These are phyloP conservation scores for Chrysopogon serrulatus DNA, from an alignment of 176 grass and related monocot genomes.

Conservation along the genomic window DNA sequence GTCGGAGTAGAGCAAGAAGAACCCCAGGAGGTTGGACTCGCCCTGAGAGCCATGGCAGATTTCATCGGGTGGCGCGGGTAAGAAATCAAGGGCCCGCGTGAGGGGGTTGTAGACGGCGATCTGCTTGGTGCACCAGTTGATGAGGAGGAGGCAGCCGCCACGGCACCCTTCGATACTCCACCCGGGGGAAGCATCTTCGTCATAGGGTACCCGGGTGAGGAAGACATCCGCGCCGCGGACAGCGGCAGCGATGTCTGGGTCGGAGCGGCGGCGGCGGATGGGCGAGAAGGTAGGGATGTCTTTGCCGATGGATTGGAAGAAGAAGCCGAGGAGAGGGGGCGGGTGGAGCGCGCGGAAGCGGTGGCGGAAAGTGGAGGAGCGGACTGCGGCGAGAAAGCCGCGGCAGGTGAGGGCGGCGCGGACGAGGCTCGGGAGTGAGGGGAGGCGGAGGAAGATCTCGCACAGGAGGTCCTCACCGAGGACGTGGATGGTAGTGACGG, in stretches of 20 bases:
- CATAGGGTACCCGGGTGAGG: no score
- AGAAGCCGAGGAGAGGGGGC: not conserved
- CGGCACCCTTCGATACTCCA: not conserved
- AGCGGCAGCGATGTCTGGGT: not conserved
- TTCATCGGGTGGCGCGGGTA: not conserved
- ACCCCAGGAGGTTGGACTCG: no score
- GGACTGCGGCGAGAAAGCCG: not conserved
- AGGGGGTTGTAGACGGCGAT: not conserved
- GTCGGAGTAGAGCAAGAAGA: not conserved
- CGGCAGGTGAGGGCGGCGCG: no score
- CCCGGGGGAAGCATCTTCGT: not conserved
- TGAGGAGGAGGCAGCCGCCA: not conserved
- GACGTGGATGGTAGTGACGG: no score
- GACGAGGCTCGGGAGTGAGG: not conserved
- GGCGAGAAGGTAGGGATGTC: not conserved
- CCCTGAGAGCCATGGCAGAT: not conserved
- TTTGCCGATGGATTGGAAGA: not conserved
- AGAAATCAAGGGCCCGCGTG: not conserved
- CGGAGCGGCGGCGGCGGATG: not conserved
- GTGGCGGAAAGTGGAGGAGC: not conserved
- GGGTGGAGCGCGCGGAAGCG: not conserved
- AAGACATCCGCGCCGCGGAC: not conserved
- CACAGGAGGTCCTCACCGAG: no score
- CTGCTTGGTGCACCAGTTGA: not conserved
- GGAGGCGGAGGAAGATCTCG: constrained; percentile 5